These are phyloP conservation scores for Mortierella sp. DNA, from an alignment of 371 early-diverging fungal genomes.

Conservation along the genomic window DNA sequence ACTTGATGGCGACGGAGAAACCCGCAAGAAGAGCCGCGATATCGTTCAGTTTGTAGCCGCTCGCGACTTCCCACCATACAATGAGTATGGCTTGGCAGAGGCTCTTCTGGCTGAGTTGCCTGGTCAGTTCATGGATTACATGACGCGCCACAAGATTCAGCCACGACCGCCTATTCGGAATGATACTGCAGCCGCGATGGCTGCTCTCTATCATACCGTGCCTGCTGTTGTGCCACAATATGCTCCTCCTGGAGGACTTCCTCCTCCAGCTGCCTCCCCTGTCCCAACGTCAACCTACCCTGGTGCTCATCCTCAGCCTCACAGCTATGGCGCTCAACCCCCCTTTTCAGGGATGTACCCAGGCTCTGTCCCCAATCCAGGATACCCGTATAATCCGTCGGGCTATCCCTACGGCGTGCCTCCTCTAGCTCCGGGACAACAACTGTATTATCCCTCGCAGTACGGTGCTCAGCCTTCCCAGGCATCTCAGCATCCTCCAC, in stretches of 20 bases:
- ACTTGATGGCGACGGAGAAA: conserved; percentile 61
- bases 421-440: neutral
- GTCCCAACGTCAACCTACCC: neutral
- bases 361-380: neutral
- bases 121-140: conserved; percentile 36
- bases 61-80: conserved; percentile 33
- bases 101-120: conserved; percentile 40
- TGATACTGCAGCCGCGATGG: conserved; percentile 8
- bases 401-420: neutral
- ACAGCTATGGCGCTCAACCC: neutral
- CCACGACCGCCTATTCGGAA: conserved; percentile 24
- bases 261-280: neutral
- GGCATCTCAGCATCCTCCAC: conserved; percentile 1
- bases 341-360: neutral
- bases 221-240: neutral
- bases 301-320: neutral
- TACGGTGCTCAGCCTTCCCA: neutral
- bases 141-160: conserved; percentile 27
- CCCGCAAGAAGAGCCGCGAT: conserved; percentile 55
- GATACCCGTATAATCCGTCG: neutral
- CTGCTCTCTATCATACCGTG: neutral
- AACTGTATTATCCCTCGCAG: neutral
- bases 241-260: neutral
- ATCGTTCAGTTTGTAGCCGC: conserved; percentile 69
- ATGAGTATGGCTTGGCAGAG: conserved; percentile 16